Evolutionary conservation across 345 rosid genomes (phyloP), one percentile per base, ranked within the genome.

Genomic region (Melaleuca quinquenervia): DNA sequence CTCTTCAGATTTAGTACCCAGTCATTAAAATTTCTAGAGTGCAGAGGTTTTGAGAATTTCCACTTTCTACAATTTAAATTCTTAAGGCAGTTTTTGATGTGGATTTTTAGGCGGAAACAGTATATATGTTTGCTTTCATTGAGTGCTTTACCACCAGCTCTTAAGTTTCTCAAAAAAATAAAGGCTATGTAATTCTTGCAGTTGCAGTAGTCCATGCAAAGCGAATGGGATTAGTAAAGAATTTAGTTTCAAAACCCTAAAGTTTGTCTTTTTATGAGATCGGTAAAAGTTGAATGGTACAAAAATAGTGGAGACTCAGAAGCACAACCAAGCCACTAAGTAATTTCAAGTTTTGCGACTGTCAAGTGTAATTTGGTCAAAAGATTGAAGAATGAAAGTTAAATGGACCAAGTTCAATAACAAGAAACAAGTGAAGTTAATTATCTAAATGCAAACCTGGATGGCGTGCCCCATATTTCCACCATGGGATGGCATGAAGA

Each of bases 401-500:
- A 16, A 48, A 8, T 8, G 26, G n/a, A 82, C 80, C 80, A 18
- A 70, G 14, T 70, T 48, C 26, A 20, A 62, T 44, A 84, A 18
- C 36, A 70, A 36, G 48, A 70, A 36, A 70, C 6, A 24, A 70
- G 48, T 32, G 48, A 9, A 18, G 44, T 36, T 70, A 70, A 70
- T 36, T 36, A 32, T 70, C 48, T 8, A 70, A 58, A 74, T 45
- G 29, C 22, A 75, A 88, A 94, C 98, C 98, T 96, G 99, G 87
- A 96, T 90, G 3, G 98, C 95, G 9, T 94, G 99, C 36, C 98
- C 99, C 99, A 97, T 97, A 85, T 97, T 97, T 87, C 99, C 99
- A 62, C 99, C 99, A 50, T 96, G 99, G 87, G 99, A 97, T 83
- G 99, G 94, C 99, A 97, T 94, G 91, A 97, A 97, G 87, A 96